These are phyloP conservation scores for Debaryomyces fabryi DNA, from an alignment of 1,139 yeast species.

Conservation along the genomic window DNA sequence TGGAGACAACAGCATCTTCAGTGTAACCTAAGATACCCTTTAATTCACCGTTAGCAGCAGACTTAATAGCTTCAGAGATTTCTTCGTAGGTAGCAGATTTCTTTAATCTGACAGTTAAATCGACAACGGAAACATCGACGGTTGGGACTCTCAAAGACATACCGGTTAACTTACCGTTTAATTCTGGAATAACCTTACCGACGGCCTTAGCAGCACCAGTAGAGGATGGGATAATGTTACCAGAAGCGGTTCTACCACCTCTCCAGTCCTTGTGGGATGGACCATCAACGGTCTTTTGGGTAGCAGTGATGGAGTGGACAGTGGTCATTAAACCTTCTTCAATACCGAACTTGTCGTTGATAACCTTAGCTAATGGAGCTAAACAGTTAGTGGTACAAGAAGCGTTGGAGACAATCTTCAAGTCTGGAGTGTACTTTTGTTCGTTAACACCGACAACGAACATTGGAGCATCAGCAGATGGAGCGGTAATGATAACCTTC, in stretches of 20 bases:
- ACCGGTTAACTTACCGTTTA: constrained; percentile 89
- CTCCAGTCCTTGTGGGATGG: constrained; percentile 95
- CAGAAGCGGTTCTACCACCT: constrained; percentile 92
- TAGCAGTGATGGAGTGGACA: constrained; percentile 87
- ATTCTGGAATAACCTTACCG: constrained; percentile 86
- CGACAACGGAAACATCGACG: constrained; percentile 74
- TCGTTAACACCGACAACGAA: constrained; percentile 84
- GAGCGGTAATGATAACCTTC: constrained; percentile 88
- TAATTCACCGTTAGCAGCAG: constrained; percentile 67
- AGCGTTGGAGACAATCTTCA: constrained; percentile 78
- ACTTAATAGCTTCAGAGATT: constrained; percentile 71
- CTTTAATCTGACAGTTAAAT: constrained; percentile 56
- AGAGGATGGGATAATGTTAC: constrained; percentile 87
- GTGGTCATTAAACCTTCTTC: constrained; percentile 92
- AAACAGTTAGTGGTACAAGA: constrained; percentile 91
- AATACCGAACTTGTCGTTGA: constrained; percentile 78
- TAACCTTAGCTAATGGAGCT: constrained; percentile 85
- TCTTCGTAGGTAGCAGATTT: constrained; percentile 74
- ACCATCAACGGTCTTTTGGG: constrained; percentile 90
- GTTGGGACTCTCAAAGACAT: constrained; percentile 89
- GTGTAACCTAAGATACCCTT: constrained; percentile 84
- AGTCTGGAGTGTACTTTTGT: constrained; percentile 69
- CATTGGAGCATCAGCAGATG: constrained; percentile 88
- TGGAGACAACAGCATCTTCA: constrained; percentile 82
- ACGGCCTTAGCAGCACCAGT: constrained; percentile 95